Conservation (phyloP, 257 asterid species). For the Solanum dulcamara region DNA sequence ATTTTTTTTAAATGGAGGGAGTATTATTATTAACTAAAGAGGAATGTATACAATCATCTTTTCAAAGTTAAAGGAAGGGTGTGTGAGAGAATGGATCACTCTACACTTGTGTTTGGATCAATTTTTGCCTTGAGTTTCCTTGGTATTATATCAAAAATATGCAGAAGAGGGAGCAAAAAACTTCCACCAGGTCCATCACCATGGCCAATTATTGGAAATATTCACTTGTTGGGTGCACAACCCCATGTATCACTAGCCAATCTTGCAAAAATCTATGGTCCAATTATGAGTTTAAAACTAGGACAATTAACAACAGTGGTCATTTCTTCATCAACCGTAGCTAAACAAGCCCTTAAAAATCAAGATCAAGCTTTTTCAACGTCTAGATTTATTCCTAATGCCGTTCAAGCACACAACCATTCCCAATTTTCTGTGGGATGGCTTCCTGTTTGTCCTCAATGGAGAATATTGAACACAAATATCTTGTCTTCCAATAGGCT, state of each 20-base stretch:
- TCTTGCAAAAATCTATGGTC: conserved; percentile 18
- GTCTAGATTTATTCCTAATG: conserved; percentile 1
- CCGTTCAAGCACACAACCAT: conserved; percentile 6
- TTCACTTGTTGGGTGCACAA: background rate
- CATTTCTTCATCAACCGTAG: background rate
- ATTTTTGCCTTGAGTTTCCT: conserved; percentile 19
- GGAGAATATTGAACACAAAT: conserved; percentile 17
- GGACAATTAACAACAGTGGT: background rate
- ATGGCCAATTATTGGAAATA: background rate
- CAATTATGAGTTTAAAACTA: conserved; percentile 4
- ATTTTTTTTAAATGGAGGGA: too few relatives aligned
- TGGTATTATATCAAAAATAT: background rate
- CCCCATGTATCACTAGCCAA: background rate
- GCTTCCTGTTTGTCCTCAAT: conserved; percentile 10
- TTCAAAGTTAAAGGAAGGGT: too few relatives aligned
- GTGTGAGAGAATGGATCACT: background rate
- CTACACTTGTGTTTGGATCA: conserved; percentile 24
- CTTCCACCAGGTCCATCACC: background rate
- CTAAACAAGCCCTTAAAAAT: conserved; percentile 1
- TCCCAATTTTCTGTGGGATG: background rate
- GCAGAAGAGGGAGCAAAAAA: background rate
- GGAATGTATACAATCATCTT: too few relatives aligned
- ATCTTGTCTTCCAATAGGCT: conserved; percentile 16
- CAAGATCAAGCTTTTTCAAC: conserved; percentile 6
- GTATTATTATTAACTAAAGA: too few relatives aligned